Conservation (phyloP, 2,329 filamentous ascomycete species). For the Fusarium sterilihyphosum region DNA sequence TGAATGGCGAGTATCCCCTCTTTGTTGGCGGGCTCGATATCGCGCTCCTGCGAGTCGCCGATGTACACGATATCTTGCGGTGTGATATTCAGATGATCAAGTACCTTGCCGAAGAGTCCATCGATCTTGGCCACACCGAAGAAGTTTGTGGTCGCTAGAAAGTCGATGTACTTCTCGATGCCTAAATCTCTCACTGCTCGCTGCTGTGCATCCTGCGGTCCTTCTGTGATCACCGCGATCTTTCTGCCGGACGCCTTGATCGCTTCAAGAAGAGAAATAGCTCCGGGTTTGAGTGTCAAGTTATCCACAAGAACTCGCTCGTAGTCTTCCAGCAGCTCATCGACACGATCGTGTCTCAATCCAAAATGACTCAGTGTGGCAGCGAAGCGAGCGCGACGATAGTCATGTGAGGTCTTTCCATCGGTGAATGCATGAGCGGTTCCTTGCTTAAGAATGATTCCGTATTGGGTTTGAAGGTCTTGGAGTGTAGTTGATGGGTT, state of each 20-base stretch:
- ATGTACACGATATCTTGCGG: slow-evolving; percentile 43
- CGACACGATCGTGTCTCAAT: slow-evolving; percentile 26
- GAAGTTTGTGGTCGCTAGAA: slow-evolving; percentile 46
- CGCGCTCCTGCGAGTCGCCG: slow-evolving; percentile 45
- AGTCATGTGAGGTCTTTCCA: slow-evolving; percentile 55
- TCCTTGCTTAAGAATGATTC: slow-evolving; percentile 45
- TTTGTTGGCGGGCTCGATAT: slow-evolving; percentile 42
- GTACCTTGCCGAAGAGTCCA: slow-evolving; percentile 42
- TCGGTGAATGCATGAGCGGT: slow-evolving; percentile 56
- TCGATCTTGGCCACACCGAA: slow-evolving; percentile 44
- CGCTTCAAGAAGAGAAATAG: slow-evolving; percentile 46
- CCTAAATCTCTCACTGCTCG: slow-evolving; percentile 48
- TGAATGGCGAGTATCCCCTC: slow-evolving; percentile 45
- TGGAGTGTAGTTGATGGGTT: not conserved
- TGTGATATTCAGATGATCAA: slow-evolving; percentile 40
- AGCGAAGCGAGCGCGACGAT: slow-evolving; percentile 53
- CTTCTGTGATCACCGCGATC: slow-evolving; percentile 58
- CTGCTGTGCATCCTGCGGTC: slow-evolving; percentile 58
- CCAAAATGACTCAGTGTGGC: slow-evolving; percentile 45
- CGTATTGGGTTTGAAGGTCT: slow-evolving; percentile 43
- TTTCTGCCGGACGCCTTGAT: slow-evolving; percentile 50
- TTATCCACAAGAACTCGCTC: slow-evolving; percentile 43
- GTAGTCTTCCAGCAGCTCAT: slow-evolving; percentile 43
- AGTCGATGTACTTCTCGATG: slow-evolving; percentile 42
- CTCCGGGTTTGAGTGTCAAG: slow-evolving; percentile 51